Conservation (phyloP, 2,329 filamentous ascomycete genomes). For the Colletotrichum tropicale region DNA sequence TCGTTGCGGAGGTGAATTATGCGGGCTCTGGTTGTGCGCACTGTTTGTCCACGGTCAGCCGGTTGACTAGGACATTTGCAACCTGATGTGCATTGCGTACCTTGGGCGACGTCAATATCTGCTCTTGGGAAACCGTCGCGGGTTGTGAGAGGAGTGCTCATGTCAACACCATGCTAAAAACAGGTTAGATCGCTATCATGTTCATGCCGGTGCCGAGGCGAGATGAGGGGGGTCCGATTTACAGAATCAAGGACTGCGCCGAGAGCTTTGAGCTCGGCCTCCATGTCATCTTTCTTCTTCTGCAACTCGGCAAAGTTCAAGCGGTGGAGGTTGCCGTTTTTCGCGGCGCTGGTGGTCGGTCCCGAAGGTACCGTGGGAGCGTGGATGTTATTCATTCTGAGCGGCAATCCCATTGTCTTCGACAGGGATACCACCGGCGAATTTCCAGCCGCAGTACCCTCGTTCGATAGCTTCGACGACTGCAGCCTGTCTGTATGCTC, state of each 20-base stretch:
- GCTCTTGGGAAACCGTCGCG: conserved; percentile 90
- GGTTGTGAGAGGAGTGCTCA: conserved; percentile 87
- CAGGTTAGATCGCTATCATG: not conserved
- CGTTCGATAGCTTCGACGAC: not conserved
- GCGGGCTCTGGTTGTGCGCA: conserved; percentile 88
- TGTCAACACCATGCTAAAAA: conserved; percentile 85
- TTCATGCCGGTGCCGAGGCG: not conserved
- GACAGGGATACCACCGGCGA: not conserved
- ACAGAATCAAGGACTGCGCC: conserved; percentile 89
- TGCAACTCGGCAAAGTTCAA: conserved; percentile 81
- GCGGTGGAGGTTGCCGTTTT: conserved; percentile 66
- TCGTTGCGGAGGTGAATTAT: conserved; percentile 93
- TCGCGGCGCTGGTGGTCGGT: conserved; percentile 65
- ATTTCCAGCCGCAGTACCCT: not conserved
- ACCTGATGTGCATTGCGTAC: conserved; percentile 45
- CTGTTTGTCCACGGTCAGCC: conserved; percentile 45
- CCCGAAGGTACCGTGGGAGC: conserved; percentile 72
- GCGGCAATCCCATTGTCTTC: conserved; percentile 18
- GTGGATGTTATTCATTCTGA: conserved; percentile 60
- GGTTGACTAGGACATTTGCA: not conserved
- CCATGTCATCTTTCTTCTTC: conserved; percentile 81
- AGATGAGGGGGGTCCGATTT: conserved; percentile 24
- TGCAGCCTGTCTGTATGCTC: not conserved
- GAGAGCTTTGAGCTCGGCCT: conserved; percentile 85
- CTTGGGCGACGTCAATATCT: conserved; percentile 94